Evolutionary conservation across 192 early-diverging fungal species (phyloP), one percentile per base, ranked within the genome.

Genomic region (Obelidium mucronatum): DNA sequence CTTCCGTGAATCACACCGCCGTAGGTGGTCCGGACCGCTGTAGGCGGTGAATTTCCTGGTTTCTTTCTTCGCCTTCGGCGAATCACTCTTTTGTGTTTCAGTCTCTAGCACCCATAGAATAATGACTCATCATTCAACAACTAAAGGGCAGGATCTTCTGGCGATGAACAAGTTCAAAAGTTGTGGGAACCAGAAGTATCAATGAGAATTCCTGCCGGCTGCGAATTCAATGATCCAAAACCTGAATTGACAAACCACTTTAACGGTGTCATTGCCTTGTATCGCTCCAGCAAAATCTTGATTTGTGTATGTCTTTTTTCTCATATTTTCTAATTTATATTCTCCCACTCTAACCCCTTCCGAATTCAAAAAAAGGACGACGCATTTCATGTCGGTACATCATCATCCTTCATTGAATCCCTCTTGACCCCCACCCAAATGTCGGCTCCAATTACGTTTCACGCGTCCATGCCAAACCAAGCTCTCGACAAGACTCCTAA

Each of bases 211-310:
- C 62, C 62, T n/a, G 62, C 26, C 0, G 62, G 62, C 62, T 37
- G 26, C 1, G 78, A 79, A 40, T 79, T 74, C 34, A 72, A 26
- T 19, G 26, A 67, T 28, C 78, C 78, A 17, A 19, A 30, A 35
- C 78, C 78, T 0, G 70, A 73, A 42, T n/a, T 17, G 17, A 53
- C 52, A 3, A 79, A 79, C 58, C 78, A 79, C 37, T 79, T 75
- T 30, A 53, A 28, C 66, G 54, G 62, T 17, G 42, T 79, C 51
- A 61, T 79, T 55, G 78, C 73, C 5, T 79, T 79, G 54, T 72
- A 79, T 35, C 6, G 3, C 1, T 24, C 64, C 2, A 58, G 51
- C 40, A 37, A 55, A 13, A 79, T 72, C 8, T 17, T 79, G 19
- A 74, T 76, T 73, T 55, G 51, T 35, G 73, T 75, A 33, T 31